Evolutionary conservation across 345 rosid genomes (phyloP).

Genomic region (Hypericum perforatum): DNA sequence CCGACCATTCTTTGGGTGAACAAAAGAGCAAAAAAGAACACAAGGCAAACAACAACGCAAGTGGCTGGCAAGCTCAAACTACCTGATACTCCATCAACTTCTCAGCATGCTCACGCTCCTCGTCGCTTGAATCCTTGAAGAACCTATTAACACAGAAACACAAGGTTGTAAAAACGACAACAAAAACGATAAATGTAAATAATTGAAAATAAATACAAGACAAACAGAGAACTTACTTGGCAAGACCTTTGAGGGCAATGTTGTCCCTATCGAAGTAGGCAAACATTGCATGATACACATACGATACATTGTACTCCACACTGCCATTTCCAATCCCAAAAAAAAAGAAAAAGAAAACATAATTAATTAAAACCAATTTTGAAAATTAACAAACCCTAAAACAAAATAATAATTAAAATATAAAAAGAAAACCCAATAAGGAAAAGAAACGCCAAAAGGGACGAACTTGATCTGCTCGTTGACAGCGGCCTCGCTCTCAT

Average conservation of each 20-base stretch:
- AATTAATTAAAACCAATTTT: background rate
- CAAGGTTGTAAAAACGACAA: background rate
- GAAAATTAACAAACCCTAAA: background rate
- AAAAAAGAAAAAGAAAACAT: too few species aligned
- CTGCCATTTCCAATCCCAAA: slow-evolving; percentile 8
- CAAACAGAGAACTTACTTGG: slow-evolving; percentile 14
- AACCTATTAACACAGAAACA: slow-evolving; percentile 12
- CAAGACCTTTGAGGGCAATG: slow-evolving; percentile 26
- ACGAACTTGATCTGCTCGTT: slow-evolving; percentile 88
- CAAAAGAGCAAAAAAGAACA: background rate
- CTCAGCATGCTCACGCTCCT: slow-evolving; percentile 28
- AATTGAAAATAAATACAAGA: background rate
- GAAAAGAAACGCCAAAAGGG: slow-evolving; percentile 1
- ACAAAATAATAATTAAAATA: too few species aligned
- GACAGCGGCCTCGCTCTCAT: slow-evolving; percentile 68
- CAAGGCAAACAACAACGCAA: background rate
- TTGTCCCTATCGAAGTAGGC: slow-evolving; percentile 27
- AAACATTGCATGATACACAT: slow-evolving; percentile 27
- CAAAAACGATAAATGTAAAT: background rate
- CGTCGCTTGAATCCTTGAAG: slow-evolving; percentile 23
- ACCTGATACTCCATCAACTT: slow-evolving; percentile 29
- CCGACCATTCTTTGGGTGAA: background rate
- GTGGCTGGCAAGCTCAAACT: background rate
- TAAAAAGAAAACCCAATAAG: background rate
- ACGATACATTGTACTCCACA: slow-evolving; percentile 30